These are phyloP conservation scores for Wallacemonas sp. DNA, from an alignment of 208 protist genomes.

Conservation along the genomic window DNA sequence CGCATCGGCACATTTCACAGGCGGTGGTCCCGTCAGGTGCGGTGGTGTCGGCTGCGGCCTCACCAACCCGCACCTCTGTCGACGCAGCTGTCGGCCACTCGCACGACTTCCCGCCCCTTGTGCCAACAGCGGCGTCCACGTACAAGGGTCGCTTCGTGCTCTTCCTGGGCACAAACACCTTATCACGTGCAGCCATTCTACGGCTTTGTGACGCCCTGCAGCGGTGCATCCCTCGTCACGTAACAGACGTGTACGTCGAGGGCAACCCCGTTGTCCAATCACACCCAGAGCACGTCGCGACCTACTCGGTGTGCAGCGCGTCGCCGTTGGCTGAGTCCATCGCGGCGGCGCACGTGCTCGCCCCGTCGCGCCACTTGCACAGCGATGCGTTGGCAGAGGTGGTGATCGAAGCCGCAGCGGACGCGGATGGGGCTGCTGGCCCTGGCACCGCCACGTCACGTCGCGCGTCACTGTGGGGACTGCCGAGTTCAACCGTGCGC, in stretches of 20 bases:
- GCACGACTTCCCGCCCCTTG: too few relatives aligned
- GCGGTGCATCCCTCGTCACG: too few relatives aligned
- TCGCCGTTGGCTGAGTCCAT: not conserved
- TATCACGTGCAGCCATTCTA: slow-evolving; percentile 11
- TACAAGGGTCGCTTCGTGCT: not conserved
- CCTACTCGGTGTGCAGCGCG: not conserved
- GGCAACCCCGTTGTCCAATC: slow-evolving; percentile 18
- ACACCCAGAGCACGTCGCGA: not conserved
- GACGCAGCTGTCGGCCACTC: too few relatives aligned
- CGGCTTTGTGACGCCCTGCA: slow-evolving; percentile 4
- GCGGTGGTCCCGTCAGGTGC: too few relatives aligned
- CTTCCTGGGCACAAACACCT: slow-evolving; percentile 16
- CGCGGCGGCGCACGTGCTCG: too few relatives aligned
- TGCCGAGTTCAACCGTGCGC: too few relatives aligned
- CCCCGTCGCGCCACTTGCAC: not conserved
- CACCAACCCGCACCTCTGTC: too few relatives aligned
- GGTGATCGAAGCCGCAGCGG: too few relatives aligned
- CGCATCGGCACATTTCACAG: too few relatives aligned
- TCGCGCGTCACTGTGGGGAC: not conserved
- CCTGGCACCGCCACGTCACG: too few relatives aligned
- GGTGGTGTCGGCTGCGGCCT: too few relatives aligned
- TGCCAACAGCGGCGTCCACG: not conserved
- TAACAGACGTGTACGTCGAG: slow-evolving; percentile 25
- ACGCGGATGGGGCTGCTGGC: too few relatives aligned
- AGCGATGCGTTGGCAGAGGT: not conserved